Evolutionary conservation across 176 grass and related monocot species (phyloP).

Genomic region (Guadua angustifolia): DNA sequence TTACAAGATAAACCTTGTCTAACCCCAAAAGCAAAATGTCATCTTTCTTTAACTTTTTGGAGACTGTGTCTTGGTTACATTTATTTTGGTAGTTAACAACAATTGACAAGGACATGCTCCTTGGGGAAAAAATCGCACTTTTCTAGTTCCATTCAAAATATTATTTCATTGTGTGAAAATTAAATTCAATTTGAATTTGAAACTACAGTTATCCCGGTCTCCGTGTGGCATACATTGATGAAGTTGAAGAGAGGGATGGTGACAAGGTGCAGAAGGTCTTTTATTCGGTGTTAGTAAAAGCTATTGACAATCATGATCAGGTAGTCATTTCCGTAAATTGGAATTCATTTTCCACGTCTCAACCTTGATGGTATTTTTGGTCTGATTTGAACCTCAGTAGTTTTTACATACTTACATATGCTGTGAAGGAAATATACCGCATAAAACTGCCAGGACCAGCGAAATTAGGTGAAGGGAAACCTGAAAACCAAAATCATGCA

Average conservation of each 20-base stretch:
- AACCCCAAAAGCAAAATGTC: not conserved
- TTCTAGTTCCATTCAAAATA: conserved; percentile 19
- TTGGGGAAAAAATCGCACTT: not conserved
- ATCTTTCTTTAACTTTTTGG: conserved; percentile 2
- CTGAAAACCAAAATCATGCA: conserved; percentile 98
- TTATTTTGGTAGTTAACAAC: conserved; percentile 39
- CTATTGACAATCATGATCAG: conserved; percentile 96
- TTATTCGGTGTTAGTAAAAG: conserved; percentile 93
- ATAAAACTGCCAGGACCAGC: conserved; percentile 91
- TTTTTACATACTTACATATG: conserved; percentile 45
- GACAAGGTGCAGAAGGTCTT: conserved; percentile 89
- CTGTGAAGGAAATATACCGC: conserved; percentile 95
- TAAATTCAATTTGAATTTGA: conserved; percentile 48
- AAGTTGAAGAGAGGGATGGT: conserved; percentile 89
- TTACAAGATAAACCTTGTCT: conserved; percentile 25
- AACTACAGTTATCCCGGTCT: conserved; percentile 83
- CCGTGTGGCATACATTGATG: conserved; percentile 96
- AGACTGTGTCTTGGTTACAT: not conserved
- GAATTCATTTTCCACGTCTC: conserved; percentile 21
- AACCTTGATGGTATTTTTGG: not conserved
- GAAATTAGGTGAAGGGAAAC: conserved; percentile 95
- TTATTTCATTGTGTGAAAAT: not conserved
- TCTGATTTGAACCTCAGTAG: conserved; percentile 34
- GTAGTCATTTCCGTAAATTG: conserved; percentile 41
- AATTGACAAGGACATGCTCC: conserved; percentile 26